Evolutionary conservation across 805 yeast genomes (phyloP), one percentile per base, ranked within the genome.

Genomic region (Wickerhamomyces bovis): DNA sequence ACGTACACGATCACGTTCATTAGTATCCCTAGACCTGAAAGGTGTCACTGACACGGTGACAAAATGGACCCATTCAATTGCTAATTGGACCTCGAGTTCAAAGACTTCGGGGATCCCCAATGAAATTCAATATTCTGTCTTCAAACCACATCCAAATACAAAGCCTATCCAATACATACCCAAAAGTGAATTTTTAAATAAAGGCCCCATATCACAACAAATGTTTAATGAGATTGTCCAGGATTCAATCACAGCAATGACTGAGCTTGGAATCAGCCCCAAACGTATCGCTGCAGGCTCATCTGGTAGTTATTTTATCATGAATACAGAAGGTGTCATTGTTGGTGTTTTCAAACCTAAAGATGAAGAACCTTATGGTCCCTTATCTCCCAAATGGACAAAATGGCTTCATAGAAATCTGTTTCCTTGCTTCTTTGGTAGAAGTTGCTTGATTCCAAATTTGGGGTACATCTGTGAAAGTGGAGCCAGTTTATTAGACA

Each of bases 281-380:
- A 56, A 61, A 42, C 62, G 85, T 44, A 83, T 84, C 7, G 56
- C 78, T 22, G 73, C 78, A 18, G 90, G 90, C 0, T 80, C 87
- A 2, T 79, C 86, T 0, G 90, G 90, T 1, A 77, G 84, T 45
- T 83, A 83, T 57, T 84, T 83, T 58, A 68, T 83, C 1, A 71
- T 66, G 49, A 65, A 68, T 41, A 50, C 66, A 2, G 28, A 50
- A 1, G 61, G 64, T 30, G 54, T 64, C 38, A 71, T 71, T 12
- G 72, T 72, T 15, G 89, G 83, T 0, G 80, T 84, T 2, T 84
- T 84, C 68, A 84, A 84, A 59, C 90, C 90, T 5, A 83, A 82
- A 57, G 89, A 83, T 61, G 90, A 84, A 61, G 89, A 84, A 54
- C 90, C 89, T 0, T 84, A 84, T 57, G 90, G 89, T 0, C 87